These are phyloP conservation scores for Leptographium lundbergii DNA, from an alignment of 2,329 filamentous ascomycete species.

Conservation along the genomic window DNA sequence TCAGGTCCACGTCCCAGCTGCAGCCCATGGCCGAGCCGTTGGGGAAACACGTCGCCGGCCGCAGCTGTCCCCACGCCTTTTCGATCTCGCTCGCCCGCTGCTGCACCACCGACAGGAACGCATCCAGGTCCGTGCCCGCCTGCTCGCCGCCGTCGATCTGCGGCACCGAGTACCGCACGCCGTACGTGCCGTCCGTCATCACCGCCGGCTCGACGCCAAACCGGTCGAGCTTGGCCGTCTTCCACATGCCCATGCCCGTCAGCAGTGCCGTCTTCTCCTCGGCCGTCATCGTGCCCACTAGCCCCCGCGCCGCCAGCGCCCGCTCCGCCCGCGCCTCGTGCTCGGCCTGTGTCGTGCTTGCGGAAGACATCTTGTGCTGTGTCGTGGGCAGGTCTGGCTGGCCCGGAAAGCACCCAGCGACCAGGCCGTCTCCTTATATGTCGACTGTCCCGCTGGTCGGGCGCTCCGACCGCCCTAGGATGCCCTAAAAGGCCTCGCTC, in stretches of 20 bases:
- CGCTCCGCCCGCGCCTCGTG: neutral
- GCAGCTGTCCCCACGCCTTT: neutral
- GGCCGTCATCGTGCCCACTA: neutral
- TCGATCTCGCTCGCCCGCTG: conserved; percentile 2
- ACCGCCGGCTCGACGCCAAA: conserved; percentile 1
- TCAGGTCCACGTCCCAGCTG: conserved; percentile 1
- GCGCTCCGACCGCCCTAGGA: too few species aligned
- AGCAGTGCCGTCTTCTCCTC: neutral
- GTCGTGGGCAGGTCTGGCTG: too few species aligned
- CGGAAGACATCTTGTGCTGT: too few species aligned
- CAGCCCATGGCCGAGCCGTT: conserved; percentile 4
- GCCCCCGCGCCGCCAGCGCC: neutral
- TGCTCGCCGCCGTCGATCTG: conserved; percentile 2
- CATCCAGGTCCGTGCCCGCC: neutral
- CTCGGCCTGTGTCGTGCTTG: neutral
- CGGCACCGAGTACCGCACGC: neutral
- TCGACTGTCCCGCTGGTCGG: too few species aligned
- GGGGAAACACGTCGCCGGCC: neutral
- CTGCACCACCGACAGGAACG: neutral
- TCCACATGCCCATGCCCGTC: conserved; percentile 1
- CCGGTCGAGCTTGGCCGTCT: neutral
- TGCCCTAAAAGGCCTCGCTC: too few species aligned
- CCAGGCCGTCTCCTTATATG: too few species aligned
- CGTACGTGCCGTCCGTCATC: conserved; percentile 2
- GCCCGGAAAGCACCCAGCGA: too few species aligned